These are phyloP conservation scores for Trebouxia sp. DNA, from an alignment of 139 green algal species.

Conservation along the genomic window DNA sequence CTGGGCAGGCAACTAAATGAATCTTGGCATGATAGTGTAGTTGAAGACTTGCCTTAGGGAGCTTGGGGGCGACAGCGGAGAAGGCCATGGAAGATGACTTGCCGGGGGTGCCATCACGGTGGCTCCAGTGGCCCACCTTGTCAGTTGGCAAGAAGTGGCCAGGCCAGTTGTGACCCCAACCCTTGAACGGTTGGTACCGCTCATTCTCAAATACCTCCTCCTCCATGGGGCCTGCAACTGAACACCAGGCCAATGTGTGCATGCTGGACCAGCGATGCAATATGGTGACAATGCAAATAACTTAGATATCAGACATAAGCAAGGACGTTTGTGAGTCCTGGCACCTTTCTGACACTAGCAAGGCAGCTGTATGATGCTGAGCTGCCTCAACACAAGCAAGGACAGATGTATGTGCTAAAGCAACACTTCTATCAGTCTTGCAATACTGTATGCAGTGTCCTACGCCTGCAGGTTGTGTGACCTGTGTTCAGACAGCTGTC, in stretches of 20 bases:
- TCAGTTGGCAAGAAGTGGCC: slow-evolving; percentile 89
- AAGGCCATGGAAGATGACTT: slow-evolving; percentile 57
- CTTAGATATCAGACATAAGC: neutral
- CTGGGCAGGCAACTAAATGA: too few relatives aligned
- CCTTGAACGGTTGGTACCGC: slow-evolving; percentile 80
- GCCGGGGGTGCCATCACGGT: slow-evolving; percentile 41
- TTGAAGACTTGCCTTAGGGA: slow-evolving; percentile 39
- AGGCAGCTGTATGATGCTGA: too few relatives aligned
- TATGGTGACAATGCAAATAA: too few relatives aligned
- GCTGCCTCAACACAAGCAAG: too few relatives aligned
- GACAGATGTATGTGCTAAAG: too few relatives aligned
- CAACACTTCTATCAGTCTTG: too few relatives aligned
- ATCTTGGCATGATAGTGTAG: neutral
- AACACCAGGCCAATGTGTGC: neutral
- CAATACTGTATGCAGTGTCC: too few relatives aligned
- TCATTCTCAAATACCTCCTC: slow-evolving; percentile 91
- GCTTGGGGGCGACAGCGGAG: slow-evolving; percentile 56
- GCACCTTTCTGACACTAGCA: too few relatives aligned
- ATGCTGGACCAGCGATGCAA: neutral
- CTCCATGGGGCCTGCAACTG: slow-evolving; percentile 43
- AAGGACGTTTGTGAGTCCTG: neutral
- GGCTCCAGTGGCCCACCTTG: slow-evolving; percentile 67
- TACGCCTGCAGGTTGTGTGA: too few relatives aligned
- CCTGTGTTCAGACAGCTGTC: too few relatives aligned
- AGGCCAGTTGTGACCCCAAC: slow-evolving; percentile 83